Conservation (phyloP, 495 filamentous ascomycete genomes). For the Durotheca rogersii region DNA sequence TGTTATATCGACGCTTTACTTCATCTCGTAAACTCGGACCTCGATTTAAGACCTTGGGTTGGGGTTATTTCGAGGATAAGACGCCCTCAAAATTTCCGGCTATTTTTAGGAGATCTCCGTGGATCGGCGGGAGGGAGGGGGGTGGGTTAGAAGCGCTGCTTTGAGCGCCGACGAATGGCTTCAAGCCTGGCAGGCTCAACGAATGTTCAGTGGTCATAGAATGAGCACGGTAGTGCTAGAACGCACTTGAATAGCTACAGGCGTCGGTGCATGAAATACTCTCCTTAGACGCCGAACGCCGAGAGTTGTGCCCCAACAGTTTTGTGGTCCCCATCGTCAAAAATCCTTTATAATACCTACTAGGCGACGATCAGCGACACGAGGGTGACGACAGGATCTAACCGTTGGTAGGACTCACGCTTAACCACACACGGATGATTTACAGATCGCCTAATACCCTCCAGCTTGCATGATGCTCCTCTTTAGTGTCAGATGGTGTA, state of each 20-base stretch:
- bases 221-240: neutral
- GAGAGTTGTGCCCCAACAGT: conserved; percentile 2
- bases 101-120: no score
- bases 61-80: no score
- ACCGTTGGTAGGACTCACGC: conserved; percentile 1
- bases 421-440: neutral
- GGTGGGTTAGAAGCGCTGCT: no score
- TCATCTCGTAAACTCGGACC: no score
- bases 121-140: no score
- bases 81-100: no score
- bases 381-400: neutral
- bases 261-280: neutral
- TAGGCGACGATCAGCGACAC: conserved; percentile 1
- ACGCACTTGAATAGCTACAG: neutral
- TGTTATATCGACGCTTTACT: no score
- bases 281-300: neutral
- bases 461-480: neutral
- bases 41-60: no score
- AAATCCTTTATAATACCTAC: neutral
- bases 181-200: neutral
- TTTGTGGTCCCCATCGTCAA: conserved; percentile 4
- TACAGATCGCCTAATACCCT: neutral
- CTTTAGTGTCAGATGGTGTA: neutral
- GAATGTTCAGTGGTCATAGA: neutral
- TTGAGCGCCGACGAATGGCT: no score